A percentile compares a stretch with the other conserved stretches of the same genome.
These are phyloP conservation scores for Parsonsia alboflavescens DNA, from an alignment of 257 asterid species.

Conservation along the genomic window DNA sequence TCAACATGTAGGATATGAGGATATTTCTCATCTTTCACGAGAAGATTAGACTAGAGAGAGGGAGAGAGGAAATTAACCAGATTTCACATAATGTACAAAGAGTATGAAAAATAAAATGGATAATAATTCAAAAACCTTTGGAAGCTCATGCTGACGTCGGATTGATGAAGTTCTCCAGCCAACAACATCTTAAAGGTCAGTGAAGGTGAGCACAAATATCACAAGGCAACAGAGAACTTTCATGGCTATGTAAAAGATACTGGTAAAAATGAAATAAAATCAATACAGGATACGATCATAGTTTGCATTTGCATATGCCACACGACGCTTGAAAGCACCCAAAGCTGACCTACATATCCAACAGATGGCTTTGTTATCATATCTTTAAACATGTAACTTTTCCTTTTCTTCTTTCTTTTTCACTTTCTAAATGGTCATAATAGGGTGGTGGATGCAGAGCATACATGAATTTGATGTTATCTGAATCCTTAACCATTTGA, in stretches of 20 bases:
- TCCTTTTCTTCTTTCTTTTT: background rate
- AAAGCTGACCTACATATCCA: slow-evolving; percentile 60
- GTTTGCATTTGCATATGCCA: slow-evolving; percentile 87
- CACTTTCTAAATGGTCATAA: background rate
- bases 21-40: slow-evolving; percentile 55
- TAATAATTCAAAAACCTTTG: slow-evolving; percentile 43
- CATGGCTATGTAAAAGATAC: background rate
- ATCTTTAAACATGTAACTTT: background rate
- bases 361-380: background rate
- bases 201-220: slow-evolving; percentile 35
- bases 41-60: slow-evolving; percentile 50
- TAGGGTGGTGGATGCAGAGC: slow-evolving; percentile 23
- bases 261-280: background rate
- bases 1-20: slow-evolving; percentile 81
- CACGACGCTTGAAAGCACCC: slow-evolving; percentile 83
- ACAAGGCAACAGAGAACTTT: background rate
- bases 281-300: slow-evolving; percentile 73
- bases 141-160: slow-evolving; percentile 81
- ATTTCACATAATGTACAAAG: slow-evolving; percentile 2
- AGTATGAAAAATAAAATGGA: slow-evolving; percentile 4
- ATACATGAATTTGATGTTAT: slow-evolving; percentile 68
- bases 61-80: slow-evolving; percentile 18
- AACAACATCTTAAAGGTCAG: slow-evolving; percentile 60
- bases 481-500: slow-evolving; percentile 71
- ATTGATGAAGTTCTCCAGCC: slow-evolving; percentile 98